phyloP scores from a whole-genome alignment of 208 protist genomes.

The Wallacemonas sp. region DNA sequence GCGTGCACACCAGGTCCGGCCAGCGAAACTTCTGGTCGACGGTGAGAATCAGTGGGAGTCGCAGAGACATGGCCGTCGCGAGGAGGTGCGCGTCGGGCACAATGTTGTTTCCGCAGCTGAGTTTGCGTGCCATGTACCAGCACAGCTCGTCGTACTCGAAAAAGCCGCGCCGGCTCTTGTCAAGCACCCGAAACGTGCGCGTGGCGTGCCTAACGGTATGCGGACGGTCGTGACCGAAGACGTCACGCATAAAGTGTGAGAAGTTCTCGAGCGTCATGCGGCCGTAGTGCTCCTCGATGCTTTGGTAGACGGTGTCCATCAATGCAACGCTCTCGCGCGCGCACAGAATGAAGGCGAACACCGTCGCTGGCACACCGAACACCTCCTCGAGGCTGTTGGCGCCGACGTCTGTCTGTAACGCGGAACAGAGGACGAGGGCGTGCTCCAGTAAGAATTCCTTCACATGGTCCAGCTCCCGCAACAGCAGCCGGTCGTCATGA shows the following conservation, averaged over 20 bases:
- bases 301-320: conserved; percentile 54
- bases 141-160: conserved; percentile 88
- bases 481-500: conserved; percentile 43
- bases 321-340: conserved; percentile 71
- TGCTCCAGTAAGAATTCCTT: conserved; percentile 77
- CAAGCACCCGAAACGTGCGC: conserved; percentile 79
- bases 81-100: conserved; percentile 70
- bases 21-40: conserved; percentile 60
- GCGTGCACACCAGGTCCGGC: conserved; percentile 35
- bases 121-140: conserved; percentile 78
- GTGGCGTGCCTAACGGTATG: conserved; percentile 69
- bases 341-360: conserved; percentile 83
- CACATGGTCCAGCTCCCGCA: conserved; percentile 67
- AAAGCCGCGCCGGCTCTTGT: conserved; percentile 65
- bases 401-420: conserved; percentile 59
- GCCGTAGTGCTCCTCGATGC: conserved; percentile 58
- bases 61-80: conserved; percentile 70
- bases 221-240: conserved; percentile 57
- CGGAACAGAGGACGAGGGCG: conserved; percentile 61
- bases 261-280: conserved; percentile 61
- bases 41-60: conserved; percentile 65
- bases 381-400: conserved; percentile 82
- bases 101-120: conserved; percentile 64
- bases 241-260: conserved; percentile 51
- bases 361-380: conserved; percentile 82